Base-by-base conservation (phyloP, 2,329 filamentous ascomycete genomes). In the Tolypocladium inflatum region DNA sequence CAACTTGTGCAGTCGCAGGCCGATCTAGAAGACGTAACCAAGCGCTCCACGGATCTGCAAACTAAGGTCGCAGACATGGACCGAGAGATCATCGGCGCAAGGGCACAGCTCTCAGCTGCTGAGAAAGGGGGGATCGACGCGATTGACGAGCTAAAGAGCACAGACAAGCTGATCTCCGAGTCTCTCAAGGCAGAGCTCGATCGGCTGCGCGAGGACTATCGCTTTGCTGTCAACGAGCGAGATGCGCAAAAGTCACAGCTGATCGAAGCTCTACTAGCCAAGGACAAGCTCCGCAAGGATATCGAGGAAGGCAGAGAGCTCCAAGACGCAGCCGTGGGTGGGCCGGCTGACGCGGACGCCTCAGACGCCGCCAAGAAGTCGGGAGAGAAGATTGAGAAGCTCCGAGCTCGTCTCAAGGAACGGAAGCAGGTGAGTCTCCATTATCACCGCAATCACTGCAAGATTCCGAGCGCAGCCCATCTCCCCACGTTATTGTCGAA, bases 111-210 rank as follows among this genome's bases (percentile, higher is more conserved):
- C 55, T 78, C 75, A 51, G 80, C 79, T 35, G 73, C 84, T 35
- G 77, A 78, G 51, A 78, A 82, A 65, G 79, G 80, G n/a, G 78
- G 78, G 39, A 65, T 78, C 15, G 76, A 80, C 30, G 81, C 80
- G 21, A 72, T 87, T 5, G 76, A 82, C 55, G 79, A 82, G 63
- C 75, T 87, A 63, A 85, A 85, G 71, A 76, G 75, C 45, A 79
- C 83, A 8, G 83, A 87, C 67, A 76, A 79, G 61, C 74, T 85
- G 61, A 78, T 87, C 59, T 80, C 81, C 19, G 73, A 77, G 21
- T 86, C 83, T 19, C 76, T 87, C 58, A 78, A 80, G 61, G 76
- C 76, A 52, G 84, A 87, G 65, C 76, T 87, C 41, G 78, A 83
- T 56, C 73, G 76, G 35, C 74, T 82, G 62, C 78, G 83, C 61